phyloP scores from a whole-genome alignment of 192 early-diverging fungal species.

The Coemansia sp. region DNA sequence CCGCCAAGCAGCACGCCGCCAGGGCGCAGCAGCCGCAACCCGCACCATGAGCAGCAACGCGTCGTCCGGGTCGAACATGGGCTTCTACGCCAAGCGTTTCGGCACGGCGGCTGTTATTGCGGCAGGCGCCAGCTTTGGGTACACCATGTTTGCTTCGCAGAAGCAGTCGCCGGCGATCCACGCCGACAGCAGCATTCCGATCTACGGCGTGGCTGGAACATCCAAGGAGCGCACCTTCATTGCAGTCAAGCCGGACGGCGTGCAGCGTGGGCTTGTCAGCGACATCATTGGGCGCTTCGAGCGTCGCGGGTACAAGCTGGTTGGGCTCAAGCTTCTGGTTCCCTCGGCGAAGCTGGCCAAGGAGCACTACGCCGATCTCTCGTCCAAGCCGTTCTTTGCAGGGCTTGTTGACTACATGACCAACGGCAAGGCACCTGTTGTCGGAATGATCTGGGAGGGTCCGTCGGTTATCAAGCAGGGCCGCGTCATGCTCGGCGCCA shows the following conservation, averaged over 20 bases:
- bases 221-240: conserved; percentile 73
- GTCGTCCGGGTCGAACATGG: conserved; percentile 24
- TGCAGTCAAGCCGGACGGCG: conserved; percentile 82
- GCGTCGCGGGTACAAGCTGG: conserved; percentile 86
- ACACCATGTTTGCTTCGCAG: conserved; percentile 26
- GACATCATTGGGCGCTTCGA: conserved; percentile 88
- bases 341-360: conserved; percentile 68
- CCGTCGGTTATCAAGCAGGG: conserved; percentile 85
- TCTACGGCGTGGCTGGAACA: conserved; percentile 61
- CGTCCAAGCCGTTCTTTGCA: conserved; percentile 82
- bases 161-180: conserved; percentile 17
- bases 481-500: conserved; percentile 86
- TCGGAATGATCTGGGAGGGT: conserved; percentile 83
- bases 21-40: conserved; percentile 23
- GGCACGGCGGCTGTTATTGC: conserved; percentile 35
- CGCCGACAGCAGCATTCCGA: conserved; percentile 45
- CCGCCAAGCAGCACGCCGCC: conserved; percentile 52
- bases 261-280: conserved; percentile 82
- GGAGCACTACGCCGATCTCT: conserved; percentile 86
- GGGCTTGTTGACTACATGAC: conserved; percentile 93
- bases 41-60: conserved; percentile 31
- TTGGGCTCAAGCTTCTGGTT: conserved; percentile 75
- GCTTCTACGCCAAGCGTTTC: conserved; percentile 21
- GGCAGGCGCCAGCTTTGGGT: conserved; percentile 34
- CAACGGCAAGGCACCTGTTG: conserved; percentile 80